Evolutionary conservation across 202 grass and related monocot genomes (phyloP).

Genomic region (Setaria viridis): DNA sequence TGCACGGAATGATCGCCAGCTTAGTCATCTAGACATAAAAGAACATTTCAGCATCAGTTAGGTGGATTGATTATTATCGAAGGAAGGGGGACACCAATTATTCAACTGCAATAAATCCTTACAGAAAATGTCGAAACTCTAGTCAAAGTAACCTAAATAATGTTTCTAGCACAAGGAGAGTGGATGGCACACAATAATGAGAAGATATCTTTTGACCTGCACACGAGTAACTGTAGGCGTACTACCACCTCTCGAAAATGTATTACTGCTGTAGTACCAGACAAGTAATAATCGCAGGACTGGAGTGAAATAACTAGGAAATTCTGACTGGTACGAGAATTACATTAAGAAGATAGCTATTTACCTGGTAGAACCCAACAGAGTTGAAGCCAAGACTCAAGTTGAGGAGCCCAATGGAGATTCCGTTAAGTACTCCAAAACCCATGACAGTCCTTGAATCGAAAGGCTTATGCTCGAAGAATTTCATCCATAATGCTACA

Average conservation of each 20-base stretch:
- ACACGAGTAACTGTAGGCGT: constrained; percentile 30
- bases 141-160: constrained; percentile 24
- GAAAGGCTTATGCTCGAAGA: constrained; percentile 97
- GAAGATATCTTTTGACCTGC: constrained; percentile 38
- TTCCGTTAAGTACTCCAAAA: constrained; percentile 98
- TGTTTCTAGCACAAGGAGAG: constrained; percentile 33
- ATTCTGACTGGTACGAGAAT: constrained; percentile 32
- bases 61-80: constrained; percentile 58
- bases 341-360: constrained; percentile 14
- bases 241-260: neutral
- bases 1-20: constrained; percentile 96
- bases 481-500: constrained; percentile 89
- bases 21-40: constrained; percentile 92
- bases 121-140: constrained; percentile 32
- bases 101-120: constrained; percentile 45
- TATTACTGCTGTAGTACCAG: constrained; percentile 30
- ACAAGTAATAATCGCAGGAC: constrained; percentile 27
- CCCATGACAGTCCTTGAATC: constrained; percentile 96
- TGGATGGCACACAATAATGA: constrained; percentile 23
- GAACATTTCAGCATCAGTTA: constrained; percentile 50
- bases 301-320: constrained; percentile 38
- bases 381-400: constrained; percentile 99
- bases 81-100: constrained; percentile 45
- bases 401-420: constrained; percentile 98
- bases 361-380: constrained; percentile 99